Base-by-base conservation (phyloP, 306 rosid genomes). In the Vicia sativa region DNA sequence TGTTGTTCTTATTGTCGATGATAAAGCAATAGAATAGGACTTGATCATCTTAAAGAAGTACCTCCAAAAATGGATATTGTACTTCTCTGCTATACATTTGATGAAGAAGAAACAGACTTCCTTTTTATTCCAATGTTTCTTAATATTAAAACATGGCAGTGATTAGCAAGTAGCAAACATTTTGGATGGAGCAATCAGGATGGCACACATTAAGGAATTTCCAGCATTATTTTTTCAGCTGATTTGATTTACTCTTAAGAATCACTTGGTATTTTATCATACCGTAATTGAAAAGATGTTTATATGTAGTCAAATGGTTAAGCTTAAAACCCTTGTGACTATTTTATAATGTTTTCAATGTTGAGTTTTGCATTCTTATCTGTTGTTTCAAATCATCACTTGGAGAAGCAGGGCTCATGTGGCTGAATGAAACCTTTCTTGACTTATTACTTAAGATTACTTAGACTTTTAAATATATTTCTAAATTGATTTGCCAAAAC, bases 21-120 rank as follows among this genome's bases (percentile, higher is more conserved):
- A 49, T 66, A 64, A 29, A 59, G 49, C 68, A 69, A 37, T 16
- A 34, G 68, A 46, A 56, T 38, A 44, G 42, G 72, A 64, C 63
- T 35, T 37, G 67, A 54, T 63, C 46, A 15, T 55, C 25, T 60
- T 62, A 55, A 39, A 63, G 54, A 60, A 44, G 26, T 70, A 12
- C 25, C 71, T 61, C 12, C 52, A 54, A 43, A 55, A 65, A 56
- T 10, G 59, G 9, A 11, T 14, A 23, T 23, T 14, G 8, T 25
- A 46, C 25, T 37, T 45, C 26, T 58, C 15, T 56, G 35, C 18
- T 34, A 60, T 9, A n/a, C n/a, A n/a, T n/a, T n/a, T n/a, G n/a
- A n/a, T n/a, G n/a, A n/a, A n/a, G n/a, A n/a, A n/a, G n/a, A n/a
- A n/a, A n/a, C n/a, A n/a, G n/a, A n/a, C n/a, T n/a, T n/a, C n/a